Evolutionary conservation across 2,329 filamentous ascomycete genomes (phyloP).

Genomic region (Alternaria burnsii): DNA sequence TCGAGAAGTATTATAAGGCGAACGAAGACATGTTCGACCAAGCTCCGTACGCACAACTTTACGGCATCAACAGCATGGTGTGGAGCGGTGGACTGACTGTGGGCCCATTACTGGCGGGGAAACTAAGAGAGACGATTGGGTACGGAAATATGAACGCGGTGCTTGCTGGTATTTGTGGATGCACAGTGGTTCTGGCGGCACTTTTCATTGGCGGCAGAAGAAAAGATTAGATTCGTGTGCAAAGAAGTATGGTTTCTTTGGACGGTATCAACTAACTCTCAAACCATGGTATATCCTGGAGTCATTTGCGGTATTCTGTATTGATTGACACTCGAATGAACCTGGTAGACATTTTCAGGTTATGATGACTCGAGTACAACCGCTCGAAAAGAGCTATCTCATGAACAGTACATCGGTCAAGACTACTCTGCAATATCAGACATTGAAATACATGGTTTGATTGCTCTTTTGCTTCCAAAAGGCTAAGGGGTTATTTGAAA

Average conservation of each 20-base stretch:
- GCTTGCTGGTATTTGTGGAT: conserved; percentile 56
- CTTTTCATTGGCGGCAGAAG: conserved; percentile 53
- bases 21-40: conserved; percentile 65
- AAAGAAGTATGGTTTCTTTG: not conserved
- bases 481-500: no score
- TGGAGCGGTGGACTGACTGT: conserved; percentile 68
- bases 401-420: not conserved
- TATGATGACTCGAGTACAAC: not conserved
- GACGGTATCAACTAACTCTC: not conserved
- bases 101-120: conserved; percentile 66
- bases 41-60: conserved; percentile 71
- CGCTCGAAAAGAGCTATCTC: not conserved
- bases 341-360: not conserved
- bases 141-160: conserved; percentile 67
- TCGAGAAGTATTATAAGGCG: conserved; percentile 64
- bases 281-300: not conserved
- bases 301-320: not conserved
- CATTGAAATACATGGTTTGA: not conserved
- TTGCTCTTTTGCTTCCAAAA: not conserved
- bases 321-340: not conserved
- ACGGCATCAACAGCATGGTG: conserved; percentile 70
- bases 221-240: not conserved
- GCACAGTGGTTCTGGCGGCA: conserved; percentile 56
- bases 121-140: conserved; percentile 60
- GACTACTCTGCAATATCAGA: not conserved